Conservation (phyloP, 2,329 filamentous ascomycete genomes). For the Trichoderma arundinaceum region DNA sequence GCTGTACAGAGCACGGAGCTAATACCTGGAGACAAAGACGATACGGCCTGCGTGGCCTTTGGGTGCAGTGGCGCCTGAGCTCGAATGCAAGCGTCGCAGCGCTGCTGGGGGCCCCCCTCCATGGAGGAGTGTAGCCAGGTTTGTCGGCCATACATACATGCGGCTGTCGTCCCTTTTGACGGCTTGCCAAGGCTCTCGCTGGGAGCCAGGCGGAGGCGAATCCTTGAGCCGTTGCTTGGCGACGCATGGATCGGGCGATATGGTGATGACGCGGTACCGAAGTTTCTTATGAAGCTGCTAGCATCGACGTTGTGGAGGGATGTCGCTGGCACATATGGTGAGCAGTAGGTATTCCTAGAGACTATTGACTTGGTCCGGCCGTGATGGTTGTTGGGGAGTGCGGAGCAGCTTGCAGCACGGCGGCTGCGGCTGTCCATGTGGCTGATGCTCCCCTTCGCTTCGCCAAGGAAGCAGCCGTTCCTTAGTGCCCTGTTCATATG, state of each 20-base stretch:
- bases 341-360: not conserved
- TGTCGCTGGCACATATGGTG: not conserved
- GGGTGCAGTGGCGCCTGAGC: constrained; percentile 19
- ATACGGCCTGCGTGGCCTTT: constrained; percentile 4
- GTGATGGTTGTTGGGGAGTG: constrained; percentile 2
- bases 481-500: constrained; percentile 1
- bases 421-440: constrained; percentile 23
- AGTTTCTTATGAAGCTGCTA: not conserved
- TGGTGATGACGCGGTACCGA: constrained; percentile 1
- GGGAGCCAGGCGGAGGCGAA: constrained; percentile 15
- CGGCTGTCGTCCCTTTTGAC: constrained; percentile 15
- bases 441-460: constrained; percentile 22
- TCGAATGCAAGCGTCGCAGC: constrained; percentile 10
- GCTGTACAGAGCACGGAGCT: not conserved
- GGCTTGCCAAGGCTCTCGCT: constrained; percentile 20
- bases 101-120: not conserved
- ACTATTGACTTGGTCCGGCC: constrained; percentile 6
- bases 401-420: constrained; percentile 22
- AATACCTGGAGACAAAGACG: not conserved
- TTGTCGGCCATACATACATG: not conserved
- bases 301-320: not conserved
- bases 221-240: constrained; percentile 21
- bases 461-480: constrained; percentile 17
- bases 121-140: constrained; percentile 6
- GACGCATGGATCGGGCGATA: constrained; percentile 6